These are phyloP conservation scores for Aethionema arabicum DNA, from an alignment of 345 rosid species.

Conservation along the genomic window DNA sequence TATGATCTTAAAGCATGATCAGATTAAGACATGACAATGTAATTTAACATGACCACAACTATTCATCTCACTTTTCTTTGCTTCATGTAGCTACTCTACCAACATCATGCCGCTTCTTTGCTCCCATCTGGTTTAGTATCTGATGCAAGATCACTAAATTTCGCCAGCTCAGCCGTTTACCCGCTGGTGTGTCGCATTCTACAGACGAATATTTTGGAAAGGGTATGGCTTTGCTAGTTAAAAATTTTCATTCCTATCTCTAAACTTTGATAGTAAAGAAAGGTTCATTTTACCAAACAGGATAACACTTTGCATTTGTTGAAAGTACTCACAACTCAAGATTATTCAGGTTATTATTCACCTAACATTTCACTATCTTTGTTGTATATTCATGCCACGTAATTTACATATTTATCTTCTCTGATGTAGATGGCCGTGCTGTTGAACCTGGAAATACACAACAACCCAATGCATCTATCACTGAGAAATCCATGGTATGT, in stretches of 20 bases:
- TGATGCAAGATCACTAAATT: slow-evolving; percentile 46
- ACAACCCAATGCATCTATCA: slow-evolving; percentile 22
- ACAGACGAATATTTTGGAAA: slow-evolving; percentile 73
- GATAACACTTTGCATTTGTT: slow-evolving; percentile 66
- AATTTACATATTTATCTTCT: slow-evolving; percentile 27
- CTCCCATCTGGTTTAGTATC: slow-evolving; percentile 27
- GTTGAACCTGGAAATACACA: slow-evolving; percentile 48
- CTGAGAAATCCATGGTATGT: slow-evolving; percentile 75
- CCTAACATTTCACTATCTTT: background rate
- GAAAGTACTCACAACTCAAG: slow-evolving; percentile 60
- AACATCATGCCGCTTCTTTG: slow-evolving; percentile 43
- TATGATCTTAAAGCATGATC: too few species aligned
- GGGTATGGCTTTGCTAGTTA: slow-evolving; percentile 49
- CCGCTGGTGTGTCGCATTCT: slow-evolving; percentile 54
- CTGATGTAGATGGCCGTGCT: slow-evolving; percentile 44
- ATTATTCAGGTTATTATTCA: slow-evolving; percentile 50
- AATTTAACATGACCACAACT: too few species aligned
- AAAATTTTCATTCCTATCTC: background rate
- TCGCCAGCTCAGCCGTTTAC: slow-evolving; percentile 49
- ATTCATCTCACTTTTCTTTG: too few species aligned
- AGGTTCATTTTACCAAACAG: slow-evolving; percentile 45
- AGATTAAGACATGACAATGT: too few species aligned
- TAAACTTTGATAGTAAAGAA: slow-evolving; percentile 8
- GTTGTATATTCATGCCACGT: slow-evolving; percentile 7
- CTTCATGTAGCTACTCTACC: slow-evolving; percentile 41